These are phyloP conservation scores for Royoungia palumana DNA, from an alignment of 768 basidiomycete genomes.

Conservation along the genomic window DNA sequence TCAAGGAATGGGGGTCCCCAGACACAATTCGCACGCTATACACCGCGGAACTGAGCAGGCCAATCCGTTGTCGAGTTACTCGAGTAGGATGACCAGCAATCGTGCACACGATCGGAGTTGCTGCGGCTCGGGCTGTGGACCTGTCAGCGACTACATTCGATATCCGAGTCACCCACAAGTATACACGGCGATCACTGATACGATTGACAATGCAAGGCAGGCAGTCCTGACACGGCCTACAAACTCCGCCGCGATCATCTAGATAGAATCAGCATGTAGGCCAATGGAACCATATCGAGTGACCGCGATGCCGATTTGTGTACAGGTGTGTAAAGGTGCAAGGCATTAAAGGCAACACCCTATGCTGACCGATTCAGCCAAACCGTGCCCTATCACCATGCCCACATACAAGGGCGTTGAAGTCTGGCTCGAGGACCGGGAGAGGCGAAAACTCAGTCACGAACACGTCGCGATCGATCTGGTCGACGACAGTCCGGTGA, in stretches of 20 bases:
- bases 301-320: slow-evolving; percentile 3
- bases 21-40: no score
- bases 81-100: no score
- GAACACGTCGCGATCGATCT: slow-evolving; percentile 6
- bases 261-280: background rate
- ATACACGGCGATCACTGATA: no score
- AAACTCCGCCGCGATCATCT: background rate
- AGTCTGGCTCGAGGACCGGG: slow-evolving; percentile 18
- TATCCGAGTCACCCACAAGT: no score
- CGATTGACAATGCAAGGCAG: no score
- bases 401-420: slow-evolving; percentile 14
- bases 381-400: slow-evolving; percentile 9
- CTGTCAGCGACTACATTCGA: no score
- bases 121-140: no score
- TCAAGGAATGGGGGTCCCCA: no score
- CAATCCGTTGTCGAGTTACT: no score
- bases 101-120: no score
- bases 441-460: slow-evolving; percentile 2
- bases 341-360: slow-evolving; percentile 1
- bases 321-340: background rate
- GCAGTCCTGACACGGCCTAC: no score
- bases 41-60: no score
- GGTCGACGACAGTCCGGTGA: slow-evolving; percentile 10
- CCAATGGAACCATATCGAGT: slow-evolving; percentile 1
- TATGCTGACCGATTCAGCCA: background rate